Base-by-base conservation (phyloP, 768 basidiomycete species). In the Hypholoma sublateritium region DNA sequence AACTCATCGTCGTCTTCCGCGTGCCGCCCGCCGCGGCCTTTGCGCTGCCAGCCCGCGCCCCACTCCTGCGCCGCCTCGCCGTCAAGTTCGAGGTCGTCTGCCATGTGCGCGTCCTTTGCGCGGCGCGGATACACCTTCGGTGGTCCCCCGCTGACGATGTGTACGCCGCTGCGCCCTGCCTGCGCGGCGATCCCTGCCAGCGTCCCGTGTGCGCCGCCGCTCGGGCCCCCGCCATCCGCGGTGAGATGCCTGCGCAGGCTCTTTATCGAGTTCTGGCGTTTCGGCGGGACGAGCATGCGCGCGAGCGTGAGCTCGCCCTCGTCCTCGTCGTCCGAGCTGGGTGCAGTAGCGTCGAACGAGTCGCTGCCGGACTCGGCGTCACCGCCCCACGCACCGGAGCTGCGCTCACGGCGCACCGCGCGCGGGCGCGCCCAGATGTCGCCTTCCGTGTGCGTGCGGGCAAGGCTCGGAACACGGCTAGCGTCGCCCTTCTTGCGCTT, bases 231-330 rank as follows among this genome's bases (percentile, higher is more conserved):
- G 14, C 28, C 35, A 1, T 60, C 58, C 6, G 39, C 25, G 11
- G 58, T 60, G 17, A 91, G 74, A 62, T 89, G 88, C 58, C 76
- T 85, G 55, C 88, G 76, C 55, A 91, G 72, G 67, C 88, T 89
- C 62, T 77, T 81, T 59, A 91, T 90, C 16, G 88, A 89, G 57
- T 85, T 80, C 65, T 91, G 89, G 24, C 89, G 77, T 67, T 84
- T 88, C 17, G 89, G 79, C 7, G 83, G 87, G 24, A 88, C 82
- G 35, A 91, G 81, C 54, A 91, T 77, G 24, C 80, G 78, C 14
- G 87, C 84, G 39, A 91, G 75, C 64, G 85, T 80, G 45, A 89
- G 72, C 64, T 89, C 89, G 14, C 76, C 74, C 5, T 76, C 76
- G 6, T 73, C 75, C 6, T 77, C 77, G 7, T 76, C 74, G 39